Conservation (phyloP, 345 rosid genomes). For the Erodium maritimum region DNA sequence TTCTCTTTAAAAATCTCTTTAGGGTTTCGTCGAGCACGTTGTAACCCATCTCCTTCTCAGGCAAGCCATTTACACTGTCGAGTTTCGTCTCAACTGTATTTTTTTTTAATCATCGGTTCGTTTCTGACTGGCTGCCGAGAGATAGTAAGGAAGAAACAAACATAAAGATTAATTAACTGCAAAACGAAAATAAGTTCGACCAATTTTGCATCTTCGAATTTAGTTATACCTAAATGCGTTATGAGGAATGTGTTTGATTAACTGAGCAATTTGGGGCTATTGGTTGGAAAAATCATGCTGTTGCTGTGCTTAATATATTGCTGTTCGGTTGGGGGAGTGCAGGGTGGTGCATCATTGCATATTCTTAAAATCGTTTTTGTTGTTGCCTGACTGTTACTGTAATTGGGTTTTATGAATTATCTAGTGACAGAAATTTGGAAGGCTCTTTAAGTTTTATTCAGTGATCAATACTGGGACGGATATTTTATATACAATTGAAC, state of each 20-base stretch:
- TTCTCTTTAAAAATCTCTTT: background rate
- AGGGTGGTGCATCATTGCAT: background rate
- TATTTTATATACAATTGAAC: background rate
- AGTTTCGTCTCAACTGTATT: background rate
- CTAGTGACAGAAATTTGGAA: background rate
- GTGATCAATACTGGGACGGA: background rate
- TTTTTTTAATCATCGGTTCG: background rate
- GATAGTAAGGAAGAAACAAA: background rate
- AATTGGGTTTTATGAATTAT: background rate
- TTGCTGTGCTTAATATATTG: background rate
- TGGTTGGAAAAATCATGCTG: too few relatives aligned
- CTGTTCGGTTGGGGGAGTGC: too few relatives aligned
- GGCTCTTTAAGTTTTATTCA: background rate
- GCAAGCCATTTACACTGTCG: background rate
- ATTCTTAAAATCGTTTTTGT: background rate
- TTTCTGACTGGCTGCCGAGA: background rate
- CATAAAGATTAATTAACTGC: background rate
- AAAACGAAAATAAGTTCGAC: background rate
- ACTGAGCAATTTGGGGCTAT: background rate
- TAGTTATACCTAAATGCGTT: background rate
- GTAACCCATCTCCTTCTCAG: background rate
- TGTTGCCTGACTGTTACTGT: background rate
- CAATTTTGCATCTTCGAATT: background rate
- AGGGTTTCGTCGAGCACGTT: background rate
- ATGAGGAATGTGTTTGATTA: background rate